These are phyloP conservation scores for Penicillium egyptiacum DNA, from an alignment of 495 filamentous ascomycete genomes.

Conservation along the genomic window DNA sequence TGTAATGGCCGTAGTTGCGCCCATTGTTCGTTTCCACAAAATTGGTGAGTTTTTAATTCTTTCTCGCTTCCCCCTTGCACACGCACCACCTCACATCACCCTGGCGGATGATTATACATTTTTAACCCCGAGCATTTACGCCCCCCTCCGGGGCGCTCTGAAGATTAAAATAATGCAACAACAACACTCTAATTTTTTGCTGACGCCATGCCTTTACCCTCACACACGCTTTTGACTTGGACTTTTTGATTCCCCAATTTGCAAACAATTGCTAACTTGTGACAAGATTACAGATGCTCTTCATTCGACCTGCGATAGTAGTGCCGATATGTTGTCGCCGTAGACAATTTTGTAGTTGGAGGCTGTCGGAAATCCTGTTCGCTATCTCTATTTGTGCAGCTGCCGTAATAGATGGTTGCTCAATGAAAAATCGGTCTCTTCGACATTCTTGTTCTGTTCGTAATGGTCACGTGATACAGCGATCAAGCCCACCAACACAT, in stretches of 20 bases:
- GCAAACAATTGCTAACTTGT: conserved; percentile 33
- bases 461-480: too few relatives aligned
- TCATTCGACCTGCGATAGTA: conserved; percentile 8
- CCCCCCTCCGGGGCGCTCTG: conserved; percentile 39
- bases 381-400: conserved; percentile 3
- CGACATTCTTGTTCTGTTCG: background rate
- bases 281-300: conserved; percentile 19
- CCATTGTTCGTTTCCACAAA: conserved; percentile 34
- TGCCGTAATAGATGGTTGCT: conserved; percentile 11
- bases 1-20: conserved; percentile 44
- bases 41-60: conserved; percentile 32
- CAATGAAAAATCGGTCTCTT: conserved; percentile 11
- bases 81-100: conserved; percentile 1
- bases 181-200: conserved; percentile 67
- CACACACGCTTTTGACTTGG: conserved; percentile 19
- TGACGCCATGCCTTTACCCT: conserved; percentile 44
- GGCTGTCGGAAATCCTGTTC: background rate
- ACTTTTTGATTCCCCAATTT: conserved; percentile 5
- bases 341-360: conserved; percentile 12
- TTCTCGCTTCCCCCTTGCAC: conserved; percentile 6
- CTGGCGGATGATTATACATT: conserved; percentile 57
- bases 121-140: conserved; percentile 55
- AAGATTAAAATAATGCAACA: conserved; percentile 55
- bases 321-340: conserved; percentile 8
- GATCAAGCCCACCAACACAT: too few relatives aligned